Base-by-base conservation (phyloP, 106 monocot species). In the Phalaenopsis aphrodite region DNA sequence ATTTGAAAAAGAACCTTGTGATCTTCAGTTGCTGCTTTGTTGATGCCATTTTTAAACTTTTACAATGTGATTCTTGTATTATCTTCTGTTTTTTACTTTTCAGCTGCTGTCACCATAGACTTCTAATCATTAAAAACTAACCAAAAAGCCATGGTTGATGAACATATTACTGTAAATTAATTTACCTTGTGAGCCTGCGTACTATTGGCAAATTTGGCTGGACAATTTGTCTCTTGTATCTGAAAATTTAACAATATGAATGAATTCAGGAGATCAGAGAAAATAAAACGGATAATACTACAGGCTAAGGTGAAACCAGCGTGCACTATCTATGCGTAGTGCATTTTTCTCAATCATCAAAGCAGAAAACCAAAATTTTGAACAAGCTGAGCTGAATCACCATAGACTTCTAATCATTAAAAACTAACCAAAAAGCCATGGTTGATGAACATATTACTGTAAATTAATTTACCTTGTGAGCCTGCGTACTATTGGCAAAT, bases 311-410 rank as follows among this genome's bases (percentile, higher is more conserved):
- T 68, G 21, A 68, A 68, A 68, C 68, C 10, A 68, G 38, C 2
- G 11, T 37, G 68, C 19, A 65, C 39, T 43, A 16, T 45, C 42
- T 39, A 74, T 17, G 16, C 15, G 19, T 19, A 43, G 16, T 73
- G 16, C 42, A 18, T 19, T 18, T 42, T 42, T 42, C 3, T 18
- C 18, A 42, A 73, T 3, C 73, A 43, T 42, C 18, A 19, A 42
- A 73, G 2, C 0, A 17, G 18, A 18, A 42, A 74, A 45, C 18
- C 8, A 43, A 74, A 42, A 42, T 19, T 18, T n/a, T 11, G 49
- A 76, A 30, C 37, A 76, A 80, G 52, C 77, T 46, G 47, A 83
- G 80, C 80, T 80, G 72, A 8, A 42, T 16, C 75, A n/a, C n/a
- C n/a, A n/a, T n/a, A n/a, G n/a, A n/a, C n/a, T n/a, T n/a, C n/a